Evolutionary conservation across 306 rosid species (phyloP).

Genomic region (Heteromeles arbutifolia): DNA sequence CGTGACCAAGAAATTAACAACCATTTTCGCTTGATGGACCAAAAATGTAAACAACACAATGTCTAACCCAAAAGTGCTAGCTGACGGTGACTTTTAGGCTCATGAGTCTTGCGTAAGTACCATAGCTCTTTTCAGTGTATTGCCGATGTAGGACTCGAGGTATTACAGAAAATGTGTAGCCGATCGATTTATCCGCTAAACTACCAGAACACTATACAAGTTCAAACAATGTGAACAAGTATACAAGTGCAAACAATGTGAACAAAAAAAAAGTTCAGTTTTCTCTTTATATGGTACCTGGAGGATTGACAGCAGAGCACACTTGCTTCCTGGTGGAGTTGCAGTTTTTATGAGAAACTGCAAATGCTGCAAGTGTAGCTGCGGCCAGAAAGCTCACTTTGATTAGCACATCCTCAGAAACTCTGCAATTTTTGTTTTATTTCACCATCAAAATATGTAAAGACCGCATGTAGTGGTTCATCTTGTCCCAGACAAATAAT

Average conservation of each 20-base stretch:
- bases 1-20: too few species aligned
- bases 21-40: too few species aligned
- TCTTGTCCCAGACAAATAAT: conserved; percentile 5
- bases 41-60: too few species aligned
- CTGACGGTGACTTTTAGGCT: too few species aligned
- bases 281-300: conserved; percentile 15
- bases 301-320: background rate
- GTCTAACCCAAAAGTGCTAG: too few species aligned
- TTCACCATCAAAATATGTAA: conserved; percentile 24
- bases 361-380: conserved; percentile 36
- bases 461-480: conserved; percentile 29
- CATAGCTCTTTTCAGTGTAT: too few species aligned
- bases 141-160: too few species aligned
- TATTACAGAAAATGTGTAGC: too few species aligned
- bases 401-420: conserved; percentile 20
- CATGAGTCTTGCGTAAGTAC: too few species aligned
- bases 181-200: too few species aligned
- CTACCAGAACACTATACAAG: background rate
- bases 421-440: conserved; percentile 1
- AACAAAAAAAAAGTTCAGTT: too few species aligned
- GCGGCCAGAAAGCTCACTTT: conserved; percentile 36
- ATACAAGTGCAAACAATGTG: too few species aligned
- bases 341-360: conserved; percentile 18
- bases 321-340: conserved; percentile 5
- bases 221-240: background rate